phyloP scores from a whole-genome alignment of 1,284 basidiomycete species.

The Leccinum ponderosum region DNA sequence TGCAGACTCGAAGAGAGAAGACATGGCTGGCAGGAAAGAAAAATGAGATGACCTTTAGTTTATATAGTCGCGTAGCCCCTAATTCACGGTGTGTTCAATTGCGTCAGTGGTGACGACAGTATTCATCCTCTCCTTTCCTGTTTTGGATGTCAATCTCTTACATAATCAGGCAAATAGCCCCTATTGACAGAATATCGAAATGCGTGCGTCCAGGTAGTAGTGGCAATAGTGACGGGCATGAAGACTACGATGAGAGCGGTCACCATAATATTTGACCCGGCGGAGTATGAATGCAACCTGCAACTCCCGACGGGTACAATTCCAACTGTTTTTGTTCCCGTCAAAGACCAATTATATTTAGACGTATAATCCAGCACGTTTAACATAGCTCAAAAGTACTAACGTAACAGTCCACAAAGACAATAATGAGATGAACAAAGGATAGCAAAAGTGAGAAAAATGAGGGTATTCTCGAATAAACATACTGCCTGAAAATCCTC shows the following conservation, averaged over 20 bases:
- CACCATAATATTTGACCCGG: too few relatives aligned
- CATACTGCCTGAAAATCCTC: conserved; percentile 35
- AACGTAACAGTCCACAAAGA: conserved; percentile 19
- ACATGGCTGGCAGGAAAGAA: conserved; percentile 16
- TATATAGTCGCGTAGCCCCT: conserved; percentile 15
- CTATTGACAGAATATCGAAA: background rate
- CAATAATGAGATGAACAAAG: conserved; percentile 7
- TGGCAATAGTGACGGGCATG: too few relatives aligned
- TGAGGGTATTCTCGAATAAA: conserved; percentile 13
- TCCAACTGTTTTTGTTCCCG: background rate
- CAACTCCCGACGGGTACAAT: background rate
- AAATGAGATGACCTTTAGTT: background rate
- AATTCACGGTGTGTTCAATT: background rate
- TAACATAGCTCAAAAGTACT: conserved; percentile 3
- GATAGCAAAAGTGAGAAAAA: background rate
- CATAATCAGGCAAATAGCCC: background rate
- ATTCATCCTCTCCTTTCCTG: background rate
- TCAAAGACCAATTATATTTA: conserved; percentile 11
- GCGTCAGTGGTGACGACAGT: conserved; percentile 30
- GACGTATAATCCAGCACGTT: conserved; percentile 14
- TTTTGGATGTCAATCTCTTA: background rate
- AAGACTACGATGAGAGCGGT: too few relatives aligned
- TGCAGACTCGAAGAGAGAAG: conserved; percentile 15
- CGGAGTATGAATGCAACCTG: background rate
- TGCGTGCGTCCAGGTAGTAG: too few relatives aligned